Percentiles rank a stretch among this genome's conserved stretches.
Conservation (phyloP, 2,329 filamentous ascomycete species). For the Neofusicoccum parvum region DNA sequence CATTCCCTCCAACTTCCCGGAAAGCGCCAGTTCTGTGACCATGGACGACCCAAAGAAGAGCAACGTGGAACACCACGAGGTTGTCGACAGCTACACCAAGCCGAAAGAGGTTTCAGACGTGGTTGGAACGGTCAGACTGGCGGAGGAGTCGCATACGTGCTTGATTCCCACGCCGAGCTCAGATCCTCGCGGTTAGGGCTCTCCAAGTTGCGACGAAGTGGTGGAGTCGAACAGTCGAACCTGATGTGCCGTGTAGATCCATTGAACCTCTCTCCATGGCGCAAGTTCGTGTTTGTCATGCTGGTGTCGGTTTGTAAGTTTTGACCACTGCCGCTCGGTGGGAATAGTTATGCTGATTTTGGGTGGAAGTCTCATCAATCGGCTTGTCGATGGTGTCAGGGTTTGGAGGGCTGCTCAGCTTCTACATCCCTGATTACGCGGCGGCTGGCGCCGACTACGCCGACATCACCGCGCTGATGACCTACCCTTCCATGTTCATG, state of each 20-base stretch:
- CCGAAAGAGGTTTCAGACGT: slow-evolving; percentile 17
- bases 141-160: slow-evolving; percentile 30
- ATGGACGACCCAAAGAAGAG: slow-evolving; percentile 20
- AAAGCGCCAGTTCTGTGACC: not conserved
- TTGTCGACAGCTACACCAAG: slow-evolving; percentile 20
- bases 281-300: slow-evolving; percentile 33
- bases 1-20: not conserved
- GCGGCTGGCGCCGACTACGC: slow-evolving; percentile 40
- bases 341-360: not conserved
- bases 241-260: slow-evolving; percentile 30
- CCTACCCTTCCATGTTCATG: slow-evolving; percentile 33
- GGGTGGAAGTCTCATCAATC: slow-evolving; percentile 40
- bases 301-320: slow-evolving; percentile 33
- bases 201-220: not conserved
- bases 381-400: slow-evolving; percentile 45
- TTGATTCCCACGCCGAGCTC: slow-evolving; percentile 34
- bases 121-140: slow-evolving; percentile 36
- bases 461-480: slow-evolving; percentile 42
- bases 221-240: slow-evolving; percentile 15
- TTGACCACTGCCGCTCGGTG: too few relatives aligned
- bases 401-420: slow-evolving; percentile 45
- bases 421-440: slow-evolving; percentile 45
- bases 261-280: slow-evolving; percentile 32
- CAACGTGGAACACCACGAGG: slow-evolving; percentile 20
- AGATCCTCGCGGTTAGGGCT: slow-evolving; percentile 31